These are phyloP conservation scores for Sugiyamaella sp. DNA, from an alignment of 1,139 yeast genomes.

Conservation along the genomic window DNA sequence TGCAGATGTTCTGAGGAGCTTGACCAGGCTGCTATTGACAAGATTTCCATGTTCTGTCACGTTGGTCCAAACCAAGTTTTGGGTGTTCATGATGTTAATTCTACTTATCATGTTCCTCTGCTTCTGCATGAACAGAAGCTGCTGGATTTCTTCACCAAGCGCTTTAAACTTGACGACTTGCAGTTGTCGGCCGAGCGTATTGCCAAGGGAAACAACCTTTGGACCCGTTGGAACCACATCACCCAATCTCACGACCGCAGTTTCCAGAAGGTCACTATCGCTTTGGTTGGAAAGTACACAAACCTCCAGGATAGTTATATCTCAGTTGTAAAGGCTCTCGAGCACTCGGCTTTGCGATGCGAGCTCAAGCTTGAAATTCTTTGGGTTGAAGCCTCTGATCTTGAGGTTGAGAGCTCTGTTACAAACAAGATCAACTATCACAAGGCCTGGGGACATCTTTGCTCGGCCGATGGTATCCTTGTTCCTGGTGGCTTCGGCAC, in stretches of 20 bases:
- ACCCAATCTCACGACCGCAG: conserved; percentile 80
- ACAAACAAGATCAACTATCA: conserved; percentile 77
- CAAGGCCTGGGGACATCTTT: conserved; percentile 92
- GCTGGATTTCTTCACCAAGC: conserved; percentile 70
- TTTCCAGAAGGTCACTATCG: conserved; percentile 86
- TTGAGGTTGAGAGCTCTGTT: conserved; percentile 71
- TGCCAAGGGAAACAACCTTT: conserved; percentile 66
- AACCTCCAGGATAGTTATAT: conserved; percentile 92
- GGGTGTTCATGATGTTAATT: conserved; percentile 95
- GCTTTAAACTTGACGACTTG: conserved; percentile 63
- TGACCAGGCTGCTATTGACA: conserved; percentile 82
- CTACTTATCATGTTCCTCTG: conserved; percentile 96
- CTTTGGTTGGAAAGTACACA: conserved; percentile 96
- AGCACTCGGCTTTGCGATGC: conserved; percentile 92
- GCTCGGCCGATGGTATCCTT: conserved; percentile 94
- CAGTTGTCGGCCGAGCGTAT: conserved; percentile 56
- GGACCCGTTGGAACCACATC: conserved; percentile 77
- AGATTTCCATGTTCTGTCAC: conserved; percentile 98
- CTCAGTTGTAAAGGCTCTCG: conserved; percentile 92
- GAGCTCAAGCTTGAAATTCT: conserved; percentile 79
- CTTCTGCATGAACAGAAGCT: conserved; percentile 84
- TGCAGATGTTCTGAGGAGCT: conserved; percentile 91
- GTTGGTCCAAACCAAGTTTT: conserved; percentile 97
- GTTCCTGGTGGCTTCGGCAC: conserved; percentile 99
- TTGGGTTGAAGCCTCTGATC: conserved; percentile 95